A percentile compares a stretch with the other conserved stretches of the same genome.
These are phyloP conservation scores for Fusarium beomiforme DNA, from an alignment of 2,329 filamentous ascomycete genomes.

Conservation along the genomic window DNA sequence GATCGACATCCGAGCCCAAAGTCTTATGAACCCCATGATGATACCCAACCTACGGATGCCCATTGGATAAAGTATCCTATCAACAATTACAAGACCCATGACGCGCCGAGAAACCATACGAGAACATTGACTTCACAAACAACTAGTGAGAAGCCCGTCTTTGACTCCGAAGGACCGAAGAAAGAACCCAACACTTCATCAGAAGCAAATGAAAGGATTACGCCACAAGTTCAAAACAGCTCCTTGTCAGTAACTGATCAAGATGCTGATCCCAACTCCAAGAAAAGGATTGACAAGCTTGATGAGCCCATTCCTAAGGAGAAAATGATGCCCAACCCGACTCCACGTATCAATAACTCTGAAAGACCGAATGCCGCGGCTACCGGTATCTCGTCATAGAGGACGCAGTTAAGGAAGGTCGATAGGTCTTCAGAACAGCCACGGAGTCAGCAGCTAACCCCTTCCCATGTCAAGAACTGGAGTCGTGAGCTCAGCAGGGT, in stretches of 20 bases:
- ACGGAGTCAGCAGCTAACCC: conserved; percentile 14
- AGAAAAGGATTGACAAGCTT: background rate
- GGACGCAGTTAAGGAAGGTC: conserved; percentile 40
- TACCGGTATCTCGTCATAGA: conserved; percentile 33
- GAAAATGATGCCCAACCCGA: conserved; percentile 12
- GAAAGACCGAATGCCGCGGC: conserved; percentile 3
- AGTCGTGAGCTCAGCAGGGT: conserved; percentile 38
- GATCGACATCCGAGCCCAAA: conserved; percentile 32
- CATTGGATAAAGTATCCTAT: conserved; percentile 16
- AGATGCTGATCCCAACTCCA: background rate
- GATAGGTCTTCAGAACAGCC: conserved; percentile 29
- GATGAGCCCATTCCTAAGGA: conserved; percentile 1
- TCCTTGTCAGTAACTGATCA: background rate
- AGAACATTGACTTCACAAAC: background rate
- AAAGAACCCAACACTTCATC: background rate
- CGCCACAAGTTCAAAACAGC: background rate
- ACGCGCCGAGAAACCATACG: background rate
- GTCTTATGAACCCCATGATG: conserved; percentile 28
- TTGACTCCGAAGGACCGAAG: background rate
- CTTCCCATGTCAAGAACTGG: conserved; percentile 32
- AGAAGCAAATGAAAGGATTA: background rate
- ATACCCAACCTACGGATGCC: conserved; percentile 28
- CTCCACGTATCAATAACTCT: background rate
- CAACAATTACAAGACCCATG: conserved; percentile 7
- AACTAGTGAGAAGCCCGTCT: background rate